Base-by-base conservation (phyloP, 257 asterid species). In the Lithospermum erythrorhizon region DNA sequence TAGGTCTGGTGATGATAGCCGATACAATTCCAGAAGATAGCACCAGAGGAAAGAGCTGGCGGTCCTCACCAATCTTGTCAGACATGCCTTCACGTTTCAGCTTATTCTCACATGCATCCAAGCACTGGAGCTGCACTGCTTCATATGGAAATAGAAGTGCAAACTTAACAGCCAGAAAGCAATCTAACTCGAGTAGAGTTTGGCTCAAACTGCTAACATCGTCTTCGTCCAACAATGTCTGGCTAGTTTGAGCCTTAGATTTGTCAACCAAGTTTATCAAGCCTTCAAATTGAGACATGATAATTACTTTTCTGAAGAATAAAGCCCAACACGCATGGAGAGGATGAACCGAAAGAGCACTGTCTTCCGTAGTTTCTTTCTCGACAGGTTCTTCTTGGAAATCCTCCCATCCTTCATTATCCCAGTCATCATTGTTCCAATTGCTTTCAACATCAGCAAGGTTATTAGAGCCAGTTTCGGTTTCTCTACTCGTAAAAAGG, bases 321-420 rank as follows among this genome's bases (percentile, higher is more conserved):
- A 79, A 76, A 72, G 59, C 54, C 97, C 97, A 93, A 75, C 97
- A 93, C 47, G 58, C 63, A 73, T 93, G 97, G 51, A 93, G 76
- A 61, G 94, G 94, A 76, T 93, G 96, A 24, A 80, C 59, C 0
- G 80, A 72, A 61, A 65, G 61, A 66, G 53, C 49, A 21, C 35
- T 64, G 57, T 75, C 77, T 61, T 76, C 72, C 6, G 11, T 35
- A 35, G 69, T 41, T 67, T 80, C 96, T 65, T 76, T 78, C 76
- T 79, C 82, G 18, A 29, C 63, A 6, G 86, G 60, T 65, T 87
- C 95, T 75, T 89, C 99, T 64, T 72, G 94, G 70, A 93, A 93
- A 81, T 81, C 84, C 73, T 93, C 99, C 99, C 99, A 93, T 49
- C 97, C 99, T 66, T 89, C 96, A 56, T 84, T 89, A 60, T 93